Evolutionary conservation across 345 rosid species (phyloP), one percentile per base, ranked within the genome.

Genomic region (Abelmoschus esculentus): DNA sequence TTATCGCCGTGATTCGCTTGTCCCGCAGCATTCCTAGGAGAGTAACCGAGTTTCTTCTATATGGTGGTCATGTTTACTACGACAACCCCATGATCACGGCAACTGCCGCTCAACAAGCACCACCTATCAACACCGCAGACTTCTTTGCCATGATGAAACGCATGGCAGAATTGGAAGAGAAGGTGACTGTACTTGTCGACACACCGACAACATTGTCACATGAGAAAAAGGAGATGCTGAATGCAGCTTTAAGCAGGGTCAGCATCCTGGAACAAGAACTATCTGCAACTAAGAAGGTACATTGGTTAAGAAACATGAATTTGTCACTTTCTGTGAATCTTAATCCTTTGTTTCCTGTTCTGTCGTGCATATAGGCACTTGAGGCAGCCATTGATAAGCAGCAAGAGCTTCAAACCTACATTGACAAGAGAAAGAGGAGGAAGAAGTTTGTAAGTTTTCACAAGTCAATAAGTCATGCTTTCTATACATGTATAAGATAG

Each of bases 111-210:
- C 54, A 79, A 68, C 66, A 74, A 66, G 70, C 87, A 0, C 59
- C 85, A 0, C 56, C 86, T 28, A 66, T 88, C 72, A 73, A 86
- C 15, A 77, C 62, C 17, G 66, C 76, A 14, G 96, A 89, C 7
- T 86, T 83, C 86, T 65, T 80, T 79, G 72, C 75, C 8, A 85
- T 95, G 89, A 77, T 84, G 85, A 81, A 77, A 75, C 90, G 89
- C 70, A 86, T 95, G 81, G 83, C 87, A 11, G 90, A 87, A 18
- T 59, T 91, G 64, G 99, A 95, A 72, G 93, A 88, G 74, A 89
- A 81, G 71, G 80, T 83, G 60, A 81, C 53, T 22, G 44, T 38
- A 52, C 79, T 95, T 58, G 75, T 72, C 26, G 53, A 69, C 32
- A 87, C 80, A 72, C 81, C 83, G 44, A 53, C 69, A 3, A 7